A percentile compares a stretch with the other conserved stretches of the same genome.
Evolutionary conservation across 495 filamentous ascomycete genomes (phyloP).

Genomic region (Daldinia concentrica): DNA sequence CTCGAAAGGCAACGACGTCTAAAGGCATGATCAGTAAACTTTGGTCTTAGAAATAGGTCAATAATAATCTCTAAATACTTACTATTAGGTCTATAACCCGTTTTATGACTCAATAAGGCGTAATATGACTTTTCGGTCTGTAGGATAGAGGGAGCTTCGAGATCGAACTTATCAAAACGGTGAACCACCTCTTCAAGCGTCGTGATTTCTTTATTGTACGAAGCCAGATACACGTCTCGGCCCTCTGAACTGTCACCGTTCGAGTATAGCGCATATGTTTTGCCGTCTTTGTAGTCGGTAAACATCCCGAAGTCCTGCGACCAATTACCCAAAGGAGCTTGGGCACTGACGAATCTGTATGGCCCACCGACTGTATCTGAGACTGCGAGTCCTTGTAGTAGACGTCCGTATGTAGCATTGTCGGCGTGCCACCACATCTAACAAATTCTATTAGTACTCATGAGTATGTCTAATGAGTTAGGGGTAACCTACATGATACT

Average conservation of each 20-base stretch:
- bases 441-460: slow-evolving; percentile 10
- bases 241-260: slow-evolving; percentile 54
- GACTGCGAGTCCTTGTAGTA: slow-evolving; percentile 55
- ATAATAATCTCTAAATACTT: slow-evolving; percentile 2
- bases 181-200: slow-evolving; percentile 51
- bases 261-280: slow-evolving; percentile 55
- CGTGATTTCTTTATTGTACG: slow-evolving; percentile 51
- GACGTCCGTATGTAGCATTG: slow-evolving; percentile 54
- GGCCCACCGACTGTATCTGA: slow-evolving; percentile 53
- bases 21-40: not conserved
- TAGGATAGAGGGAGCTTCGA: slow-evolving; percentile 56
- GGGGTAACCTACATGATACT: slow-evolving; percentile 50
- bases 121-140: slow-evolving; percentile 58
- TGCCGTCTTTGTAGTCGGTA: slow-evolving; percentile 55
- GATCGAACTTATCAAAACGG: slow-evolving; percentile 57
- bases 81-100: slow-evolving; percentile 59
- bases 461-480: not conserved
- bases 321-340: slow-evolving; percentile 57
- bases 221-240: slow-evolving; percentile 54
- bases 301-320: slow-evolving; percentile 59
- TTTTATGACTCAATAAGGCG: slow-evolving; percentile 59
- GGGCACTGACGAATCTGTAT: slow-evolving; percentile 53
- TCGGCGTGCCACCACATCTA: slow-evolving; percentile 63
- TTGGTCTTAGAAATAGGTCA: no score
- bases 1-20: slow-evolving; percentile 59